A percentile compares a stretch with the other conserved stretches of the same genome.
These are phyloP conservation scores for Helianthus annuus DNA, from an alignment of 129 eudicot species.

Conservation along the genomic window HanXRQr2.0-SUNRISE NC_035444.2:57858793-57859292, in stretches of 20 bases:
- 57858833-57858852: slow-evolving; percentile 85
- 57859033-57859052: slow-evolving; percentile 76
- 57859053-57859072: slow-evolving; percentile 76
- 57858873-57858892: slow-evolving; percentile 82
- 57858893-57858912: slow-evolving; percentile 30
- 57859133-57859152: slow-evolving; percentile 80
- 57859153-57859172: slow-evolving; percentile 80
- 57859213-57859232: slow-evolving; percentile 75
- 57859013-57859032: slow-evolving; percentile 44
- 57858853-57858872: slow-evolving; percentile 82
- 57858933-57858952: slow-evolving; percentile 47
- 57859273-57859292: slow-evolving; percentile 91
- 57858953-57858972: slow-evolving; percentile 67
- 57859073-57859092: slow-evolving; percentile 47
- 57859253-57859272: slow-evolving; percentile 88
- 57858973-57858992: slow-evolving; percentile 27
- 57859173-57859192: slow-evolving; percentile 57
- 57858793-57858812: slow-evolving; percentile 85
- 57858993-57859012: slow-evolving; percentile 17
- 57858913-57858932: slow-evolving; percentile 16
- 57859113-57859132: slow-evolving; percentile 90
- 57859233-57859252: slow-evolving; percentile 49
- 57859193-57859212: slow-evolving; percentile 71
- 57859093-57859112: slow-evolving; percentile 76
- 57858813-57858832: slow-evolving; percentile 94